Conservation (phyloP, 495 filamentous ascomycete genomes). For the Cryomyces minteri region DNA sequence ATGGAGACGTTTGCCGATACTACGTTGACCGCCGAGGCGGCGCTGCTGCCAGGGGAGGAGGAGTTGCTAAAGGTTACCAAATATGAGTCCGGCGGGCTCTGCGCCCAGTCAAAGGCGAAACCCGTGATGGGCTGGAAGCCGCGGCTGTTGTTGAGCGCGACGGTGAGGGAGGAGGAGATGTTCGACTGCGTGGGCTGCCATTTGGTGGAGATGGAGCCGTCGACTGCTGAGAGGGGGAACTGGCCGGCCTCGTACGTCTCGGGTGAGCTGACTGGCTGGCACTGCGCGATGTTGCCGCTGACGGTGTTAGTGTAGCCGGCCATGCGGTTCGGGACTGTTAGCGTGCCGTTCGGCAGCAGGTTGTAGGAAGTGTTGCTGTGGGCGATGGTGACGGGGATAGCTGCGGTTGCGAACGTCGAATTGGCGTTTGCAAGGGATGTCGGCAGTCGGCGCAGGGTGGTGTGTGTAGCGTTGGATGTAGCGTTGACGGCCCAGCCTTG, state of each 20-base stretch:
- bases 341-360: slow-evolving; percentile 29
- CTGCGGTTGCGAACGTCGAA: slow-evolving; percentile 25
- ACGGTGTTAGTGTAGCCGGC: slow-evolving; percentile 25
- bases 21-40: slow-evolving; percentile 20
- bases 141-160: slow-evolving; percentile 20
- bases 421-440: slow-evolving; percentile 16
- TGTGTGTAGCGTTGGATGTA: slow-evolving; percentile 45
- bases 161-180: slow-evolving; percentile 27
- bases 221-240: slow-evolving; percentile 51
- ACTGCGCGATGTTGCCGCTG: slow-evolving; percentile 47
- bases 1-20: slow-evolving; percentile 11
- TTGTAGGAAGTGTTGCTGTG: slow-evolving; percentile 17
- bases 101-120: slow-evolving; percentile 50
- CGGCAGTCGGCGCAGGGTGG: slow-evolving; percentile 31
- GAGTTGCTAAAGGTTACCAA: slow-evolving; percentile 29
- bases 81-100: slow-evolving; percentile 36
- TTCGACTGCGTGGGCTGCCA: slow-evolving; percentile 46
- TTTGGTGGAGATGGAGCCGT: slow-evolving; percentile 48
- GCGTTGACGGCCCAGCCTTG: slow-evolving; percentile 46
- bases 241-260: slow-evolving; percentile 42
- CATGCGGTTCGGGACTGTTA: slow-evolving; percentile 41
- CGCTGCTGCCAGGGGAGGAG: slow-evolving; percentile 4
- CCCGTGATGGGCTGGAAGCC: slow-evolving; percentile 27
- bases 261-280: slow-evolving; percentile 31
- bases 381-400: slow-evolving; percentile 31